Base-by-base conservation (phyloP, 371 early-diverging fungal genomes). In the Funneliformis caledonium region DNA sequence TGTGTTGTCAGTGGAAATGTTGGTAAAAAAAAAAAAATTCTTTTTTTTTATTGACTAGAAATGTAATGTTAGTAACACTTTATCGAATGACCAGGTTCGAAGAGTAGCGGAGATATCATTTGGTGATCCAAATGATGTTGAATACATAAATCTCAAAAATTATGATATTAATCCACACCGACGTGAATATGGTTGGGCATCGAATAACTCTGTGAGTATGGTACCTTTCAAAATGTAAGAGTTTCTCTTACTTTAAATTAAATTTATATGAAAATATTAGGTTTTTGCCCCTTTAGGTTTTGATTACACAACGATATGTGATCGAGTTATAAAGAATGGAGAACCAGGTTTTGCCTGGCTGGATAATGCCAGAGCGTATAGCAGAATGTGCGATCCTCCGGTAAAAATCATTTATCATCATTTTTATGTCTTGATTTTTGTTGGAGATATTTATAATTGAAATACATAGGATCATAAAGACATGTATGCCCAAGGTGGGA, bases 61-160 rank as follows among this genome's bases (percentile, higher is more conserved):
- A 69, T 77, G 3, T 5, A 76, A 8, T 52, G 6, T 12, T 22
- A 19, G 1, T 9, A 8, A 56, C 7, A 56, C 52, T 19, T 56
- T 7, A 52, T 4, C 11, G 26, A 4, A 12, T 68, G 26, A 59
- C 4, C 26, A 61, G 67, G 78, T 82, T 12, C 87, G 86, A 9
- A 80, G 86, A 50, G 85, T 86, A 4, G 87, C 87, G n/a, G 87
- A 86, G 77, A 86, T 86, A 43, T 83, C 87, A 9, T 86, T 86
- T 42, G 87, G 87, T 31, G 85, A 84, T 16, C 82, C 87, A 26
- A 19, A 61, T 26, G 81, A 81, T 74, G 67, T 69, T 22, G 85
- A 85, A 70, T 86, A 83, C 73, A 62, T 86, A 11, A 83, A 86
- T 26, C 74, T 86, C 6, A 86, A 86, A 70, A 84, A 86, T 76